phyloP scores from a whole-genome alignment of 768 basidiomycete genomes.

The Auriscalpium microsporum region DNA sequence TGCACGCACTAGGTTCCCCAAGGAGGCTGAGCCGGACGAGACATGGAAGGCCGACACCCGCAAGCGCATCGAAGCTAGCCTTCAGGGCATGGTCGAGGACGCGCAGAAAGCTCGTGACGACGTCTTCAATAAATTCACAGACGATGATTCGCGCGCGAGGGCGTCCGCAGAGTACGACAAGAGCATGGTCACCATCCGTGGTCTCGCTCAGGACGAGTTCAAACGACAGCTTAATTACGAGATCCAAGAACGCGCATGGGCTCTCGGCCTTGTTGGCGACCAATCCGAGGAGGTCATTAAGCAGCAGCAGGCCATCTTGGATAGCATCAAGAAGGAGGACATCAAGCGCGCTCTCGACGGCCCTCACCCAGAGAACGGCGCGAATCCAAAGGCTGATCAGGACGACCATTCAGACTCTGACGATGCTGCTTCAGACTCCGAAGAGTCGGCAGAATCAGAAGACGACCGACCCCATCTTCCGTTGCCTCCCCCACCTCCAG shows the following conservation, averaged over 20 bases:
- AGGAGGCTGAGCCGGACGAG: conserved; percentile 10
- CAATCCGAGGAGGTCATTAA: conserved; percentile 13
- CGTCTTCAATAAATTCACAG: background rate
- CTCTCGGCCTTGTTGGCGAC: conserved; percentile 3
- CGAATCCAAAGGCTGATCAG: background rate
- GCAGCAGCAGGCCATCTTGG: conserved; percentile 15
- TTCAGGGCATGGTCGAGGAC: conserved; percentile 9
- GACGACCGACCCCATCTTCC: too few relatives aligned
- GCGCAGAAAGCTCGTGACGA: conserved; percentile 6
- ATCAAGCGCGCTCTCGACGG: conserved; percentile 5
- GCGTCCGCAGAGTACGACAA: conserved; percentile 4
- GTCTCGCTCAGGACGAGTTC: conserved; percentile 11
- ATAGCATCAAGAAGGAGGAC: conserved; percentile 8
- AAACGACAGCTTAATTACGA: conserved; percentile 6
- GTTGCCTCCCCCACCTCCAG: too few relatives aligned
- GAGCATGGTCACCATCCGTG: conserved; percentile 10
- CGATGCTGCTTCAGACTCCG: background rate
- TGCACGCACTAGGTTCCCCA: conserved; percentile 2
- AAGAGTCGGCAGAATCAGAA: too few relatives aligned
- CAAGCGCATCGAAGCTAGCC: conserved; percentile 9
- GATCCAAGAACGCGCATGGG: conserved; percentile 13
- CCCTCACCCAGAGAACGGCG: background rate
- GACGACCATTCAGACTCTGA: background rate
- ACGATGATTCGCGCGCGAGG: conserved; percentile 3
- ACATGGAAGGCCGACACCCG: conserved; percentile 11